These are phyloP conservation scores for Trichomonas vaginalis DNA, from an alignment of 208 protist genomes.

Conservation along the genomic window DNA sequence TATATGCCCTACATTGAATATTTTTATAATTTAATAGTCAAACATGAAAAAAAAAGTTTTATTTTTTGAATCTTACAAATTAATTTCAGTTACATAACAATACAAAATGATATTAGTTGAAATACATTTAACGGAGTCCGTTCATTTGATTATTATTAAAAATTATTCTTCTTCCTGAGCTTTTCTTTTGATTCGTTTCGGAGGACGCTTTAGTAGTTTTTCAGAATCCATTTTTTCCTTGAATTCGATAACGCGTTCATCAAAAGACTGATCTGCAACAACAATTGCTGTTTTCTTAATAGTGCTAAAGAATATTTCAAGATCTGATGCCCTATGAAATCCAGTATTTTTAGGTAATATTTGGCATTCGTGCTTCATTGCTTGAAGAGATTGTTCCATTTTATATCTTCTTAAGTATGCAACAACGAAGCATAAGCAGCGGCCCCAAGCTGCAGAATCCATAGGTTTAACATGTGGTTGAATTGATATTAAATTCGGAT, in stretches of 20 bases:
- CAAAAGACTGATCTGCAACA: neutral
- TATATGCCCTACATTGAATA: too few relatives aligned
- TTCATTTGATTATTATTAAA: too few relatives aligned
- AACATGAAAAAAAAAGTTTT: too few relatives aligned
- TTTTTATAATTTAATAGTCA: too few relatives aligned
- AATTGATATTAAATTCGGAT: neutral
- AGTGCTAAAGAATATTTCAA: neutral
- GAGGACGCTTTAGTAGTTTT: neutral
- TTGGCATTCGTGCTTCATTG: neutral
- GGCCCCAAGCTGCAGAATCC: neutral
- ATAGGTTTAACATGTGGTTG: neutral
- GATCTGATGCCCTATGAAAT: neutral
- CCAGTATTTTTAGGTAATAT: neutral
- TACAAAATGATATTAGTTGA: too few relatives aligned
- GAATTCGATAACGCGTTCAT: neutral
- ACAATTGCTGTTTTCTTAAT: neutral
- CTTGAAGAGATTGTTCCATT: neutral
- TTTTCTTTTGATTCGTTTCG: neutral
- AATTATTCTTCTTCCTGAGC: too few relatives aligned
- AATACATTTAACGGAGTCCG: too few relatives aligned
- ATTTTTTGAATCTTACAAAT: too few relatives aligned
- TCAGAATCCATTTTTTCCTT: neutral
- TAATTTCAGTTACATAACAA: too few relatives aligned
- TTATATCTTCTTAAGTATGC: neutral
- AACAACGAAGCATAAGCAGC: neutral